Conservation (phyloP, 2,329 filamentous ascomycete genomes). For the Beauveria rudraprayagi region DNA sequence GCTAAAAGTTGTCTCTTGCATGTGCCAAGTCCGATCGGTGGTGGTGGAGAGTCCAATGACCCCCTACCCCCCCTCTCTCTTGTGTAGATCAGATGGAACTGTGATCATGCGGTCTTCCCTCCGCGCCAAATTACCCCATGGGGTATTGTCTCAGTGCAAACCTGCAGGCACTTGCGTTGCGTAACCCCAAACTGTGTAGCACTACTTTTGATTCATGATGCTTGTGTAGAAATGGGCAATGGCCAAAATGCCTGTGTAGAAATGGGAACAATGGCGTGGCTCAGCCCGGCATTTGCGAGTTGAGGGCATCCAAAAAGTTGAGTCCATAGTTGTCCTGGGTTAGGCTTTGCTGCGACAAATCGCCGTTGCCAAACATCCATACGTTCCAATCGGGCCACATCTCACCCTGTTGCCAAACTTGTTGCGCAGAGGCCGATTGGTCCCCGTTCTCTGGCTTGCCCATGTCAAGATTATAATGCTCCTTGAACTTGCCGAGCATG, state of each 20-base stretch:
- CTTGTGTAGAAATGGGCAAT: neutral
- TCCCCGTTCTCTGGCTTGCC: slow-evolving; percentile 7
- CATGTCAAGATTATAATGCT: slow-evolving; percentile 4
- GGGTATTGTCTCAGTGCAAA: neutral
- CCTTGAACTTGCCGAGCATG: slow-evolving; percentile 24
- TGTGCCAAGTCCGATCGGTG: neutral
- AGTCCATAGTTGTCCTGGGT: slow-evolving; percentile 18
- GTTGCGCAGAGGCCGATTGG: slow-evolving; percentile 9
- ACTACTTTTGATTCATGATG: neutral
- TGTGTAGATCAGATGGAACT: neutral
- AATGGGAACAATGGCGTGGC: neutral
- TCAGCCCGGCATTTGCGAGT: slow-evolving; percentile 22
- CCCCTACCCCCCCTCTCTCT: neutral
- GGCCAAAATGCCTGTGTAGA: neutral
- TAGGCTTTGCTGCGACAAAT: slow-evolving; percentile 15
- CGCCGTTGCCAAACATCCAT: slow-evolving; percentile 21
- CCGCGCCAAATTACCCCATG: slow-evolving; percentile 5
- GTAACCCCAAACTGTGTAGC: neutral
- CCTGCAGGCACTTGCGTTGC: neutral
- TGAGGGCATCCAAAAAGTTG: slow-evolving; percentile 19
- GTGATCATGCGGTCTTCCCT: neutral
- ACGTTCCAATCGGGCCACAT: slow-evolving; percentile 17
- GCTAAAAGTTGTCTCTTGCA: neutral
- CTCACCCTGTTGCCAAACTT: slow-evolving; percentile 11
- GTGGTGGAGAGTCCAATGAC: neutral